Evolutionary conservation across 2,329 filamentous ascomycete genomes (phyloP).

Genomic region (Stagonosporopsis chrysanthemi): DNA sequence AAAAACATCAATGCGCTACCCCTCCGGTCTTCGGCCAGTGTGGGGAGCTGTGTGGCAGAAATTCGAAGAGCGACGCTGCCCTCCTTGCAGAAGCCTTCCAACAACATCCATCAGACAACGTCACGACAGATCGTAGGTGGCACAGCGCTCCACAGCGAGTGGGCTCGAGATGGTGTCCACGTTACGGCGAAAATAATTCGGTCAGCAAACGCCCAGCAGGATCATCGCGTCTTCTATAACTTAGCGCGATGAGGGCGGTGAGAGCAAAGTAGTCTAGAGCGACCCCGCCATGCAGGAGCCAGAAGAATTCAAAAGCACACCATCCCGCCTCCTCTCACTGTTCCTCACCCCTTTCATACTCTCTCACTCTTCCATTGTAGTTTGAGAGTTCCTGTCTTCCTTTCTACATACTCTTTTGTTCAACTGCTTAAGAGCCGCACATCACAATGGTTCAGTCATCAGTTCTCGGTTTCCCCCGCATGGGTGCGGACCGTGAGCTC

Average conservation of each 20-base stretch:
- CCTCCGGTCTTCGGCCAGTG: conserved; percentile 20
- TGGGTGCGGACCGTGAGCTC: conserved; percentile 97
- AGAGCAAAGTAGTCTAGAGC: conserved; percentile 17
- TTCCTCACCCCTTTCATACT: conserved; percentile 20
- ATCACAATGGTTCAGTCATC: conserved; percentile 64
- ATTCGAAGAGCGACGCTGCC: neutral
- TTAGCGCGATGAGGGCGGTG: conserved; percentile 17
- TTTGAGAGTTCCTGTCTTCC: conserved; percentile 13
- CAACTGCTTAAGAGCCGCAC: conserved; percentile 22
- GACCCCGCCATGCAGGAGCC: conserved; percentile 34
- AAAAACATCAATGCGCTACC: conserved; percentile 11
- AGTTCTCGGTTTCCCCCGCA: conserved; percentile 97
- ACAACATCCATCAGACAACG: neutral
- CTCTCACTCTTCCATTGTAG: conserved; percentile 22
- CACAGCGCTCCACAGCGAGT: conserved; percentile 1
- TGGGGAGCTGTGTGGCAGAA: conserved; percentile 19
- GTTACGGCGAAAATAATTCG: neutral
- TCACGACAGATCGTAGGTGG: neutral
- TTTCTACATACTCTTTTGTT: conserved; percentile 18
- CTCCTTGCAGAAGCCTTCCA: neutral
- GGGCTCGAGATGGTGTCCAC: neutral
- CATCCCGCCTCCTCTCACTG: conserved; percentile 33
- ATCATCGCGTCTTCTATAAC: conserved; percentile 13
- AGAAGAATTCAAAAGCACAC: conserved; percentile 48
- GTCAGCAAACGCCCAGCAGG: conserved; percentile 1